Evolutionary conservation across 495 filamentous ascomycete genomes (phyloP).

Genomic region (Aeminium ludgeri): DNA sequence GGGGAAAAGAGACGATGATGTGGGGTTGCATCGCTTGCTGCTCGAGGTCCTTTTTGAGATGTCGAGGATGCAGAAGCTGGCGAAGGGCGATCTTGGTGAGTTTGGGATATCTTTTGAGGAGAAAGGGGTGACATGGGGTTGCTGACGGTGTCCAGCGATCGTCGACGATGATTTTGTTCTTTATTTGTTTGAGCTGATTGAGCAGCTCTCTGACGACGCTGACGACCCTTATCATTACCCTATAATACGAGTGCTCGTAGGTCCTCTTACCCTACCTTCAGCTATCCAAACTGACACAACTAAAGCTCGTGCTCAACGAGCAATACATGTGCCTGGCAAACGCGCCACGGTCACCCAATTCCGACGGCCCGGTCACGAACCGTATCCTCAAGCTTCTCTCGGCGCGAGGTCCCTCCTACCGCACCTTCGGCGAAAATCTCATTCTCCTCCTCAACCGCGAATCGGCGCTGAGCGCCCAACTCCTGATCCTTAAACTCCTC

Average conservation of each 20-base stretch:
- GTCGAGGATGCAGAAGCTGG: conserved; percentile 77
- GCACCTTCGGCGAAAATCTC: conserved; percentile 95
- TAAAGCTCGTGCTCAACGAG: conserved; percentile 85
- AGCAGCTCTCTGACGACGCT: conserved; percentile 72
- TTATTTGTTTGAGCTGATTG: conserved; percentile 76
- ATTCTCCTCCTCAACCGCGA: conserved; percentile 92
- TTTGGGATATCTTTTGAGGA: conserved; percentile 1
- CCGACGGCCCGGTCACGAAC: conserved; percentile 53
- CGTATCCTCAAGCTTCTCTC: conserved; percentile 81
- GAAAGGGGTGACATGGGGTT: neutral
- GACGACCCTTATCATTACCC: conserved; percentile 95
- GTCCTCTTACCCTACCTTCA: conserved; percentile 1
- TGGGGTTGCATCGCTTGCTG: conserved; percentile 58
- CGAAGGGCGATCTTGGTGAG: conserved; percentile 57
- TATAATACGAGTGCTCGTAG: conserved; percentile 79
- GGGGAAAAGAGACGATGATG: conserved; percentile 40
- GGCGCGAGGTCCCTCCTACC: conserved; percentile 58
- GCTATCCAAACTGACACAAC: conserved; percentile 4
- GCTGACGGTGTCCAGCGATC: conserved; percentile 27
- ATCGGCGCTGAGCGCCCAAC: conserved; percentile 73
- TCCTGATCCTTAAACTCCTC: conserved; percentile 85
- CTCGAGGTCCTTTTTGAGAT: conserved; percentile 93
- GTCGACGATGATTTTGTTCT: conserved; percentile 75
- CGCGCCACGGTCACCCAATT: conserved; percentile 29
- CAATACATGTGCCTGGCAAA: conserved; percentile 78